Base-by-base conservation (phyloP, 345 rosid genomes). In the Salix purpurea region DNA sequence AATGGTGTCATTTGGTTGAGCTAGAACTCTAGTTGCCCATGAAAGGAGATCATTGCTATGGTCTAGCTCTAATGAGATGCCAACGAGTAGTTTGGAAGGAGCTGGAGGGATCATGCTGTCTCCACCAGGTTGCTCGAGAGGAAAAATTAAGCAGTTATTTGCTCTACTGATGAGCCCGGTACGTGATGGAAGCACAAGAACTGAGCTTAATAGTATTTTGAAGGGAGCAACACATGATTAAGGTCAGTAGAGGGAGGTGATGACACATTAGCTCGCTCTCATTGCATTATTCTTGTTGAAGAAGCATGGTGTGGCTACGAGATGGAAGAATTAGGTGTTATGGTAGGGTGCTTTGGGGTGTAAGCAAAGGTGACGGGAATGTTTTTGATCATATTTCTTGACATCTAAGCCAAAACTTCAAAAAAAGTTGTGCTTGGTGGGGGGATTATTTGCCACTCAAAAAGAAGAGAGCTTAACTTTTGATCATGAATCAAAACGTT, bases 21-120 rank as follows among this genome's bases (percentile, higher is more conserved):
- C 99, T 4, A 95, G 82, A 83, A 84, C 82, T n/a, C 82, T 76
- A 83, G 88, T 87, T 66, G 96, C 96, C 99, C 99, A 95, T 1
- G 97, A 88, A 42, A 93, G 85, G 79, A 91, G 89, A 52, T 84
- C 87, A 54, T 83, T 87, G 86, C 92, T 87, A 52, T 83, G 89
- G 34, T 85, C 77, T 30, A 71, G 87, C 84, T 92, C 90, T 72
- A 86, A 85, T 21, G 97, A 79, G 83, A 91, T 88, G 56, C 90
- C 97, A 40, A 93, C 70, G 21, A 95, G 97, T 65, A 95, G 89
- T 71, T 87, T 91, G 24, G 90, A 76, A 75, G 91, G 65, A 50
- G 84, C n/a, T 37, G 77, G 65, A 79, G 76, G 70, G 77, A 83
- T 81, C 97, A 94, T 94, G n/a, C 50, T 74, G 74, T 78, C 26